A percentile compares a stretch with the other conserved stretches of the same genome.
phyloP scores from a whole-genome alignment of 768 basidiomycete species.

The Coprinellus aureogranulatus region DNA sequence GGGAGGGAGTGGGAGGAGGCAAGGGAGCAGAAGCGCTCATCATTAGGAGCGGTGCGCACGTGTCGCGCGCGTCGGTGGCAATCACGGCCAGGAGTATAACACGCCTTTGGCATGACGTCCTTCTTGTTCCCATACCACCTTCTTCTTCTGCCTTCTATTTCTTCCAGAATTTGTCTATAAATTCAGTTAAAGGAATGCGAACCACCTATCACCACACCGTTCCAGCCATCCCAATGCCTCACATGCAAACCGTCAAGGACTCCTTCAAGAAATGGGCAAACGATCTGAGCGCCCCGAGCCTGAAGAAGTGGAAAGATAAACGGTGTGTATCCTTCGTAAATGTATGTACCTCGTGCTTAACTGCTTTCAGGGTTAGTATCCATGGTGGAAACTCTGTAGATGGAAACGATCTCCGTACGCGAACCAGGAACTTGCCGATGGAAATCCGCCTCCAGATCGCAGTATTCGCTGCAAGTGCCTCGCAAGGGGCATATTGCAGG shows the following conservation, averaged over 20 bases:
- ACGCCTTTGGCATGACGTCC: not conserved
- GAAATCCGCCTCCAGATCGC: constrained; percentile 7
- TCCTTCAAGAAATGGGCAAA: too few species aligned
- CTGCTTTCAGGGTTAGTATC: not conserved
- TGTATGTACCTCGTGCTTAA: too few species aligned
- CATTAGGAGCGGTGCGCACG: constrained; percentile 4
- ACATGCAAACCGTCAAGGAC: too few species aligned
- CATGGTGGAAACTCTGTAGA: not conserved
- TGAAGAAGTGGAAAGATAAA: too few species aligned
- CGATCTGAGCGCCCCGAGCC: too few species aligned
- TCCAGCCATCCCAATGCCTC: not conserved
- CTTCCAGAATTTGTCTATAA: too few species aligned
- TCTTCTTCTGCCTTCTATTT: not conserved
- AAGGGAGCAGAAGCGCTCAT: not conserved
- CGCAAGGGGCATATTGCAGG: constrained; percentile 1
- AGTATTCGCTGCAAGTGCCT: not conserved
- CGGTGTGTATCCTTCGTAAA: too few species aligned
- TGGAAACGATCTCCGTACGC: not conserved
- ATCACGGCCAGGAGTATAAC: not conserved
- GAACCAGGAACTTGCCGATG: not conserved
- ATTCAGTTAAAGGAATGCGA: too few species aligned
- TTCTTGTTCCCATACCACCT: not conserved
- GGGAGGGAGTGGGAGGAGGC: not conserved
- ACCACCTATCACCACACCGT: not conserved
- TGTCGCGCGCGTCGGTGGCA: constrained; percentile 11